phyloP scores from a whole-genome alignment of 2,329 filamentous ascomycete genomes.

The Endocalyx cinctus region DNA sequence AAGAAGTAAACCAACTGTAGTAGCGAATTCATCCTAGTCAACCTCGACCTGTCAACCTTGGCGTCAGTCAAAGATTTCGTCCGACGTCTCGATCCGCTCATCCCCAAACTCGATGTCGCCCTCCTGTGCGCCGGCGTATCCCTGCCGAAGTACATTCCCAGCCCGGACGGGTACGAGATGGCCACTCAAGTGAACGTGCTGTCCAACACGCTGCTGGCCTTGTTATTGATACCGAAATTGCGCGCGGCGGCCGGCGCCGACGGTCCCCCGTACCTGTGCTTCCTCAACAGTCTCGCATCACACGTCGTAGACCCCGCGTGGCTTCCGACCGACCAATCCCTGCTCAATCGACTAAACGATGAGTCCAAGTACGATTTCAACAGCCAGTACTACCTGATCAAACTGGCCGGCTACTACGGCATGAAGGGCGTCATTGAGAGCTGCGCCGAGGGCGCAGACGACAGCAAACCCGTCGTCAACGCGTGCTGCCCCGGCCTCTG shows the following conservation, averaged over 20 bases:
- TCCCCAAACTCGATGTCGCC: not conserved
- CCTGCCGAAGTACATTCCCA: not conserved
- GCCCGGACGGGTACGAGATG: slow-evolving; percentile 1
- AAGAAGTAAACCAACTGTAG: no score
- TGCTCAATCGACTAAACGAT: slow-evolving; percentile 1
- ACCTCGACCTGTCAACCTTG: no score
- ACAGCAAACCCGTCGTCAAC: not conserved
- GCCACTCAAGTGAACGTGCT: slow-evolving; percentile 4
- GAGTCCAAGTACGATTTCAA: slow-evolving; percentile 2
- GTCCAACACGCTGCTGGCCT: slow-evolving; percentile 3
- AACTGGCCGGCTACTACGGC: slow-evolving; percentile 4
- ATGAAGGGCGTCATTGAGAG: slow-evolving; percentile 1
- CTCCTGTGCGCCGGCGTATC: slow-evolving; percentile 3
- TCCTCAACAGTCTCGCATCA: slow-evolving; percentile 1
- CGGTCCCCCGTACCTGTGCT: not conserved
- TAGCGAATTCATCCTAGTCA: no score
- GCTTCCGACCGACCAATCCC: not conserved
- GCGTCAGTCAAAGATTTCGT: slow-evolving; percentile 1
- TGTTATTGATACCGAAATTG: slow-evolving; percentile 3
- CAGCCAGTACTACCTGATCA: slow-evolving; percentile 2
- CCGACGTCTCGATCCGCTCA: not conserved
- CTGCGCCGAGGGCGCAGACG: slow-evolving; percentile 1
- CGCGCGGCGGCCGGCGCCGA: slow-evolving; percentile 2
- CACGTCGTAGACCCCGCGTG: not conserved
- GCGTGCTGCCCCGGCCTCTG: slow-evolving; percentile 4